Conservation (phyloP, 306 rosid genomes). For the Morella rubra region DNA sequence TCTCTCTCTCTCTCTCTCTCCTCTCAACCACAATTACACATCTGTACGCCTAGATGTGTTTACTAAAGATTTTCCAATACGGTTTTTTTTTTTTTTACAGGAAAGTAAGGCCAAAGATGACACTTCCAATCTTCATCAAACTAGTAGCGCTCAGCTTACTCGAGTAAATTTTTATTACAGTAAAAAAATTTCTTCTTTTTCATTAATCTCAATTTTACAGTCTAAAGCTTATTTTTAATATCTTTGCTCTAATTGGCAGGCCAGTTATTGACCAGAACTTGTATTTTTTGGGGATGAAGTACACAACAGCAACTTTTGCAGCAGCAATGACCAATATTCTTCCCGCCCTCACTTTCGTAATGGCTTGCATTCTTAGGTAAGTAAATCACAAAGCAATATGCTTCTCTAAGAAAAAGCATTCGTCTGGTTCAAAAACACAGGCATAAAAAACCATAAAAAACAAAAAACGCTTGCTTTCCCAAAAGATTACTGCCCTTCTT, state of each 20-base stretch:
- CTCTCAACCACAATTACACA: too few relatives aligned
- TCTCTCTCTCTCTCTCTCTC: slow-evolving; percentile 2
- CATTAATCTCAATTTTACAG: background rate
- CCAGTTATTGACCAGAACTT: slow-evolving; percentile 93
- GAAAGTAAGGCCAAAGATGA: slow-evolving; percentile 86
- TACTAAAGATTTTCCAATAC: too few relatives aligned
- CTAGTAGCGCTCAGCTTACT: slow-evolving; percentile 60
- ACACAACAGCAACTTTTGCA: slow-evolving; percentile 91
- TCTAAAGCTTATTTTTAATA: background rate
- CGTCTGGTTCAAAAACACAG: background rate
- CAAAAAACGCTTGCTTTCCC: background rate
- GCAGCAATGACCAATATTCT: slow-evolving; percentile 78
- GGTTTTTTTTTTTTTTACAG: slow-evolving; percentile 36
- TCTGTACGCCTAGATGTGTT: too few relatives aligned
- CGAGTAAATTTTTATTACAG: slow-evolving; percentile 48
- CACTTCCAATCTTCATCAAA: slow-evolving; percentile 68
- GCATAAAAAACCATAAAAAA: background rate
- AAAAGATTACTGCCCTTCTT: background rate
- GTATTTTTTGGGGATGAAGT: slow-evolving; percentile 79
- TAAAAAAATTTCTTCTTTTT: background rate
- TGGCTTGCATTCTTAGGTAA: slow-evolving; percentile 77
- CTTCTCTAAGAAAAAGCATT: background rate
- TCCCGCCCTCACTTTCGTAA: slow-evolving; percentile 77
- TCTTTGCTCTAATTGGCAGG: slow-evolving; percentile 41
- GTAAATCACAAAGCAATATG: background rate